Evolutionary conservation across 192 early-diverging fungal species (phyloP), one percentile per base, ranked within the genome.

Genomic region (Coemansia nantahalensis): DNA sequence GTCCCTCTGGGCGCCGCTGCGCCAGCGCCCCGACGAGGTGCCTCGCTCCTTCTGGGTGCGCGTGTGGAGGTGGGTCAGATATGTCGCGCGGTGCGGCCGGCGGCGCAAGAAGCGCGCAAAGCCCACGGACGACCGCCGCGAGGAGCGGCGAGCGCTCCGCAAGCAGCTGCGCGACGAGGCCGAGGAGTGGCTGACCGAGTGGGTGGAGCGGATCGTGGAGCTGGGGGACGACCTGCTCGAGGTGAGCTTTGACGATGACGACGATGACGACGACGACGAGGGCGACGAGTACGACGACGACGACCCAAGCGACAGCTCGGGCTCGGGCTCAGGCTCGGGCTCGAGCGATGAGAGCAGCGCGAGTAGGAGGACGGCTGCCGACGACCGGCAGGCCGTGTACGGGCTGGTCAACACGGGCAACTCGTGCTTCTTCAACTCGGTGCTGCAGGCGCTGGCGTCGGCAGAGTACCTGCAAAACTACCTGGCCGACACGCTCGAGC

Each of bases 351-450:
- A 68, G 10, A 56, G 65, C 53, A 59, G 62, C 16, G 46, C 2
- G 51, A 45, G n/a, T 28, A 34, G n/a, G 52, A 56, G 13, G 14
- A 15, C 11, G 53, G 44, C 18, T 37, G 41, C 36, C 11, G 68
- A 70, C 48, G 60, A 56, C 46, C 59, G 60, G 15, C 66, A 77
- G 50, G 62, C 64, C 8, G 77, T 89, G 37, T 77, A 80, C 53
- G 93, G 93, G 3, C 78, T 95, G 38, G 79, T 88, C 47, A 96
- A 96, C 45, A 83, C 85, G 18, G 93, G 93, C 39, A 96, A 96
- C 62, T 88, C 91, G 40, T 96, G 93, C 67, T 96, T 93, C 56
- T 81, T 96, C 65, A 96, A 96, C 75, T 88, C 88, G 15, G 88
- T 92, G 7, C 48, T 96, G 23, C 93, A 96, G 81, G 93, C 78